A percentile compares a stretch with the other conserved stretches of the same genome.
Evolutionary conservation across 257 asterid species (phyloP).

Genomic region (Striga asiatica): DNA sequence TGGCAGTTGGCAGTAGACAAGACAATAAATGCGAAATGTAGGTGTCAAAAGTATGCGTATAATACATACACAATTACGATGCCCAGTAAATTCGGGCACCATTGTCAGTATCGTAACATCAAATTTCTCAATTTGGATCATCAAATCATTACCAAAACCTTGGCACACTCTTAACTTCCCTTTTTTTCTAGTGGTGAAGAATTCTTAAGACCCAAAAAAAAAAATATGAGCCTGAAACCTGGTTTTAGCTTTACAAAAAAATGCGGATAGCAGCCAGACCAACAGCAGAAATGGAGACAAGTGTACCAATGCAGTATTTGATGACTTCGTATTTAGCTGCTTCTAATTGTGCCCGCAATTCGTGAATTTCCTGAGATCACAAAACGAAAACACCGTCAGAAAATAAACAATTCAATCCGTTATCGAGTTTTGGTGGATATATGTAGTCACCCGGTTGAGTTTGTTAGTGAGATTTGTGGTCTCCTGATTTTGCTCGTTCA

Average conservation of each 20-base stretch:
- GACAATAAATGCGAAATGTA: too few relatives aligned
- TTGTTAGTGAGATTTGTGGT: constrained; percentile 74
- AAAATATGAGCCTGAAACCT: too few relatives aligned
- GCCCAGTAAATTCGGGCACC: too few relatives aligned
- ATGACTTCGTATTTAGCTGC: constrained; percentile 83
- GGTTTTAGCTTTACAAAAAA: constrained; percentile 40
- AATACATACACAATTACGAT: too few relatives aligned
- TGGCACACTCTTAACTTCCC: too few relatives aligned
- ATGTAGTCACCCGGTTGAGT: constrained; percentile 68
- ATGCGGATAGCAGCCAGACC: constrained; percentile 76
- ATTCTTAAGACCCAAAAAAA: too few relatives aligned
- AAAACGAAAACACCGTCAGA: not conserved
- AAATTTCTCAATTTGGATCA: too few relatives aligned
- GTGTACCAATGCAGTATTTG: constrained; percentile 87
- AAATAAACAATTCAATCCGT: not conserved
- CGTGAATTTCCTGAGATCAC: constrained; percentile 68
- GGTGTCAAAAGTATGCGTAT: too few relatives aligned
- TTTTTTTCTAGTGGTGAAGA: too few relatives aligned
- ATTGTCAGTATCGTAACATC: too few relatives aligned
- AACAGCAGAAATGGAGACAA: constrained; percentile 78
- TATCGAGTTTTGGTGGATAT: not conserved
- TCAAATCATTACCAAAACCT: too few relatives aligned
- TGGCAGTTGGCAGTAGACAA: too few relatives aligned
- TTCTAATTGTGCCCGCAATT: constrained; percentile 62
- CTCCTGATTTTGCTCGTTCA: constrained; percentile 76